Evolutionary conservation across 352 stramenopile species (phyloP).

Genomic region (Phytophthora megakarya): DNA sequence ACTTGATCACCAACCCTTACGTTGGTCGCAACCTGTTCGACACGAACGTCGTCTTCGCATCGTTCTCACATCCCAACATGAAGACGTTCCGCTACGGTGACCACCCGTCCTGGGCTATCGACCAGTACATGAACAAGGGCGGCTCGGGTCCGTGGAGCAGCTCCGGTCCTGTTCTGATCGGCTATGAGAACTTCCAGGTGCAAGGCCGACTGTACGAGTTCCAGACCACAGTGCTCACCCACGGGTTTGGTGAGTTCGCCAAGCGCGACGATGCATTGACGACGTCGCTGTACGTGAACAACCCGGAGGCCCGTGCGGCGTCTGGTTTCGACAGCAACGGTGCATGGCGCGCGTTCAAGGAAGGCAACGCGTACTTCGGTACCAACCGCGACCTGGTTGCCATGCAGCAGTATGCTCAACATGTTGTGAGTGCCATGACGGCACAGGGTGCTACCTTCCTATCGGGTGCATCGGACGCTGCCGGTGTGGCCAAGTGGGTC

Average conservation of each 20-base stretch:
- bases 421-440: conserved; percentile 47
- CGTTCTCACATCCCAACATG: conserved; percentile 63
- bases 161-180: conserved; percentile 57
- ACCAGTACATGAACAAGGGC: conserved; percentile 59
- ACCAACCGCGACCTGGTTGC: conserved; percentile 57
- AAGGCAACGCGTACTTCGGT: conserved; percentile 44
- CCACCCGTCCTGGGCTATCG: conserved; percentile 38
- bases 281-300: conserved; percentile 64
- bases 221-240: conserved; percentile 55
- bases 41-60: conserved; percentile 50
- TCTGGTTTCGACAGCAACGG: conserved; percentile 54
- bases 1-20: conserved; percentile 57
- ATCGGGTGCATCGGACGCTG: conserved; percentile 27
- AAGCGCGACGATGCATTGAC: conserved; percentile 43
- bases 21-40: conserved; percentile 70
- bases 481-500: conserved; percentile 53
- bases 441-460: conserved; percentile 57
- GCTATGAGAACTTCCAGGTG: conserved; percentile 62
- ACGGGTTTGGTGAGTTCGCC: conserved; percentile 49
- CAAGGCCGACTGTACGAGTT: conserved; percentile 64
- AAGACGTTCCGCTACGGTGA: conserved; percentile 46
- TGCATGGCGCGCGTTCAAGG: conserved; percentile 44
- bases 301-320: conserved; percentile 53
- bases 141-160: conserved; percentile 46
- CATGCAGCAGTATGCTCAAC: conserved; percentile 52